Evolutionary conservation across 1,139 yeast species (phyloP), one percentile per base, ranked within the genome.

Genomic region (Yamadazyma spencermartinsiae): DNA sequence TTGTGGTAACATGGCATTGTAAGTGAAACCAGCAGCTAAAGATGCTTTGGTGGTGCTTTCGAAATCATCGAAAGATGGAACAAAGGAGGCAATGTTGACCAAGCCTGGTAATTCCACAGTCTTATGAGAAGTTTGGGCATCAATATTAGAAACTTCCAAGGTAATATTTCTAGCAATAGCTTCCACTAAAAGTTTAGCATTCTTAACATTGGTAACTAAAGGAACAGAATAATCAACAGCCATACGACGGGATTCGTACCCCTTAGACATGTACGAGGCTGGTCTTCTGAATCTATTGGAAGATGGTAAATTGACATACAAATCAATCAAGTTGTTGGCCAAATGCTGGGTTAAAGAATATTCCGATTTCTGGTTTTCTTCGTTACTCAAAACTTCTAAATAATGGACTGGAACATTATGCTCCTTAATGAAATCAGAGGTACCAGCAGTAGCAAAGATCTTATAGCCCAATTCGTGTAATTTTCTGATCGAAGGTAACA

Each of bases 171-270:
- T 76, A 16, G 95, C 77, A 53, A 94, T 68, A 13, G 98, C 98
- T 69, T 92, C 98, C 52, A 92, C 84, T 66, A 94, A 76, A 52
- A 94, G 75, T 70, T 94, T 94, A 48, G 99, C 99, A 73, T 92
- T 83, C 72, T 94, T 94, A 52, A 92, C 98, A 61, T 94, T 94
- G 51, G 99, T 92, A 37, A 94, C 96, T 64, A 94, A 77, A 38
- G 99, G 99, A 61, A 94, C 87, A 38, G 97, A 90, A 63, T 87
- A 94, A 67, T 94, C 99, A 51, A 94, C 98, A 52, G 99, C 98
- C 98, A 94, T 86, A 76, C 99, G 94, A 77, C 99, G 95, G 39
- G 98, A 87, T 68, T 82, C 84, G 76, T 94, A 94, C 64, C 98
- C 99, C 73, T 87, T 89, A 26, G 96, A 87, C 79, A 92, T 89